Base-by-base conservation (phyloP, 2,329 filamentous ascomycete genomes). In the Salinomyces thailandicus region DNA sequence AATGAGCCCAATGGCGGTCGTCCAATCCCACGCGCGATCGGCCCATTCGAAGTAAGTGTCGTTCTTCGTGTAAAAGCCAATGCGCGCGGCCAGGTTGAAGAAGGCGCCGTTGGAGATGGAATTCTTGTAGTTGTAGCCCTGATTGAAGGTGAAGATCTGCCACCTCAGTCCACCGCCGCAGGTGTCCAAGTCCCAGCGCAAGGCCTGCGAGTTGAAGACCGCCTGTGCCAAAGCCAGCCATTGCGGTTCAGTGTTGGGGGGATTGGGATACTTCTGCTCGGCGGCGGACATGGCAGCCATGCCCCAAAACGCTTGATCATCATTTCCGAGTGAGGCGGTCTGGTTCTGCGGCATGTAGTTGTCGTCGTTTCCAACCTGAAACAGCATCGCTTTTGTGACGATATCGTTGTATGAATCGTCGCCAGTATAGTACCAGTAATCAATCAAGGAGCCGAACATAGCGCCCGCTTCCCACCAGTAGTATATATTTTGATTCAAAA, bases 391-490 rank as follows among this genome's bases (percentile, higher is more conserved):
- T 44, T 75, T 52, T 38, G 64, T 72, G 14, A 38, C 31, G 28
- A 41, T 22, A 73, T 68, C 55, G 56, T 82, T 81, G 62, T 77
- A 83, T 36, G 69, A 69, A 5, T 60, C 50, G 56, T 84, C 79
- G 42, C 76, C 77, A 0, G 79, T 83, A 38, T 73, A 67, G 42
- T 77, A 72, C 74, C 77, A 80, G 59, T 84, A 84, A 56, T 83
- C 77, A 30, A 84, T 65, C 47, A 81, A 63, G 1, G 75, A 72
- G 43, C 77, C 75, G 67, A 79, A 81, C 61, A 85, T 58, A 28
- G 53, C 56, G n/a, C 57, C 57, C 8, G 75, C 75, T 54, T 84
- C 75, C 79, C 79, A 85, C 79, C 79, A 85, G 65, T 82, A 83
- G 55, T 79, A 80, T n/a, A n/a, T n/a, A 45, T 79, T 79, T 7